Evolutionary conservation across 177 flowering plant genomes (phyloP).

Genomic region (Vitis hybrid): DNA sequence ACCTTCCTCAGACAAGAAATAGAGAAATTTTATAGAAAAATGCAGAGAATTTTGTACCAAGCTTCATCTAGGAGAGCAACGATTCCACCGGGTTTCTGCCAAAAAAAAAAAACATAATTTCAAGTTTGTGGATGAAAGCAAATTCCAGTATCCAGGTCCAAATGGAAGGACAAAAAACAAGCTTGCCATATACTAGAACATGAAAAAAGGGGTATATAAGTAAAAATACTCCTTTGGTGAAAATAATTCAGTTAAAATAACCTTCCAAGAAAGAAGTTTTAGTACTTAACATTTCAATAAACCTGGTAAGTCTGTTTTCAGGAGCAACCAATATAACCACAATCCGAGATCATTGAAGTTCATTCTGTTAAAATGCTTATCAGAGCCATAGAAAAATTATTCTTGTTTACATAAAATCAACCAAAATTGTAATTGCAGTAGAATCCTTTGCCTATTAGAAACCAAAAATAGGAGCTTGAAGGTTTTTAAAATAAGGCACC

Average conservation of each 20-base stretch:
- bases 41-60: conserved; percentile 43
- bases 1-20: too few species aligned
- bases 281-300: neutral
- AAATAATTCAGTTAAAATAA: neutral
- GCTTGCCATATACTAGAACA: neutral
- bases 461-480: neutral
- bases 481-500: neutral
- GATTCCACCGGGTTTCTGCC: conserved; percentile 83
- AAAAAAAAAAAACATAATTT: conserved; percentile 6
- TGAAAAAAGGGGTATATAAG: neutral
- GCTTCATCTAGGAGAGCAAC: conserved; percentile 83
- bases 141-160: neutral
- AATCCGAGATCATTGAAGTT: neutral
- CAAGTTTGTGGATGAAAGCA: neutral
- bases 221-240: too few species aligned
- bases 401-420: neutral
- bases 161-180: neutral
- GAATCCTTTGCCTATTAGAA: neutral
- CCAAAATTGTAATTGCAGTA: neutral
- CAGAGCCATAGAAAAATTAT: neutral
- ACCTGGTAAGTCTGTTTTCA: neutral
- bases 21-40: neutral
- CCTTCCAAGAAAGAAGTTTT: neutral
- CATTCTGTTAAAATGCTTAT: neutral
- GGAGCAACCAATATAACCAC: neutral